Evolutionary conservation across 2,329 filamentous ascomycete genomes (phyloP), one percentile per base, ranked within the genome.

Genomic region (Fusarium virguliforme): DNA sequence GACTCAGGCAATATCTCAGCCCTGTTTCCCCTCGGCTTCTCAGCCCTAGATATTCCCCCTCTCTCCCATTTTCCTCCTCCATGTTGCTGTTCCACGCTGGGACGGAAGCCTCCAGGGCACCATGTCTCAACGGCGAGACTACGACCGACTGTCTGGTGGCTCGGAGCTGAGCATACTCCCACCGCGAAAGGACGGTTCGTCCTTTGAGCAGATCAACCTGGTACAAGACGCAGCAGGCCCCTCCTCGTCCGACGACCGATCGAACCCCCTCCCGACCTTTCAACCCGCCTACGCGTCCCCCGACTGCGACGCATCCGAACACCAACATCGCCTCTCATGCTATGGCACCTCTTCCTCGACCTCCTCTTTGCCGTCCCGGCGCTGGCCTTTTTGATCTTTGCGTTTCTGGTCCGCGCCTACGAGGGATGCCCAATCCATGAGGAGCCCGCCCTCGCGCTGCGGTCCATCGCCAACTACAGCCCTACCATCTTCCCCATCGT

Each of bases 401-500:
- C 58, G 6, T 54, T 61, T 8, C n/a, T 61, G 8, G 58, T 61
- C 15, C 18, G 15, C 46, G 35, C 30, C 8, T 7, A 43, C 26
- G 58, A 61, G 6, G 58, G 58, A 4, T 22, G 15, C 28, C 58
- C 46, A 7, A 4, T 53, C 5, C 35, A 61, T 15, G 32, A 54
- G 12, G 37, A 61, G 4, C 58, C 58, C 13, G 58, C 24, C 18
- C 24, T 51, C 28, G 26, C 58, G 4, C 35, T 61, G 2, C 58
- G 35, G n/a, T 18, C 46, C 15, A 12, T 61, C 4, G 35, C 58
- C 18, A 61, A 24, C 34, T 61, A 61, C 1, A 60, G 43, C 15
- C 68, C 65, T 3, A 59, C 62, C 3, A 43, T 70, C 4, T 70
- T 55, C 10, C 65, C 68, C 0, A 68, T 70, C 6, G 12, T 70